Evolutionary conservation across 2,329 filamentous ascomycete genomes (phyloP), one percentile per base, ranked within the genome.

Genomic region (Boeremia exigua): DNA sequence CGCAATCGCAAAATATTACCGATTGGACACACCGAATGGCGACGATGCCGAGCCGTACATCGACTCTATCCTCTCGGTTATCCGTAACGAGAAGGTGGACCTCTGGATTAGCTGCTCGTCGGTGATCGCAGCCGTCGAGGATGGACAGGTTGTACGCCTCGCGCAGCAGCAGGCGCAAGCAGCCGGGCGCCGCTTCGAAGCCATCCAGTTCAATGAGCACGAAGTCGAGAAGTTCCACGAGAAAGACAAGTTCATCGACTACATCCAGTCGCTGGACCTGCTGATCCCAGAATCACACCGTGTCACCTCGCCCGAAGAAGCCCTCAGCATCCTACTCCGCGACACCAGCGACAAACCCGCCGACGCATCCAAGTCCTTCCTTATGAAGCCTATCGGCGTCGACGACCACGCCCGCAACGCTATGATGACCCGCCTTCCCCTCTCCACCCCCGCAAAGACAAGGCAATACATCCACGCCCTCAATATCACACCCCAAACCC

Each of bases 91-190:
- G 59, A 78, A 81, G 0, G 81, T 90, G 4, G 84, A 91, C 52
- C 74, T 92, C 3, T 93, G 89, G 89, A 84, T 92, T 3, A 87
- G 85, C 17, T 91, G 88, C 64, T 91, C 88, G 0, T 87, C 86
- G n/a, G 85, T 89, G 8, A 81, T 83, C 1, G 85, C 83, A 0
- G 86, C 86, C 0, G 73, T 88, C 11, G 86, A 89, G 65, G 89
- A 92, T 68, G 88, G 85, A 0, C 73, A 82, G 32, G 87, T 87
- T 1, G 87, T 86, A 1, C 60, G 63, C 8, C 58, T 72, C 14
- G 73, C 71, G 15, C 59, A 72, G 59, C 83, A 88, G 53, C 85
- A 89, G 62, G 74, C 77, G 12, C 55, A 52, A 45, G 54, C 56
- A n/a, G 49, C 55, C 23, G 77, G 81, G 30, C 87, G 86, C 0